These are phyloP conservation scores for Nakazawaea ambrosiae DNA, from an alignment of 805 yeast species.

Conservation along the genomic window DNA sequence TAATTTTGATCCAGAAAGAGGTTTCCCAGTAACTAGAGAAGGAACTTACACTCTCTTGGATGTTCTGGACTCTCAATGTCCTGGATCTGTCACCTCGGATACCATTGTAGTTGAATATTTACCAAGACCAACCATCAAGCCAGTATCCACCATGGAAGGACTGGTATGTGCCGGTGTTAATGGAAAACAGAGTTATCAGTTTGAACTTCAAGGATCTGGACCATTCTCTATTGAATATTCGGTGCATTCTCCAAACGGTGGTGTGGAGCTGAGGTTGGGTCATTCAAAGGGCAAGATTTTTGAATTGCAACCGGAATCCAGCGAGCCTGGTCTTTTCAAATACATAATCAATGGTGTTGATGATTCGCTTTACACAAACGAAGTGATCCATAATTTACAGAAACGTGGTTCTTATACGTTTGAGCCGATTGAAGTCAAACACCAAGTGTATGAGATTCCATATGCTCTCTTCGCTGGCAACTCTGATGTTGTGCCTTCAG, in stretches of 20 bases:
- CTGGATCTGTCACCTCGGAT: slow-evolving; percentile 27
- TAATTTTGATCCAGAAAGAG: slow-evolving; percentile 17
- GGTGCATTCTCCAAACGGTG: slow-evolving; percentile 52
- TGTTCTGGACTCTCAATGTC: slow-evolving; percentile 37
- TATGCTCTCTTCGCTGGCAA: slow-evolving; percentile 25
- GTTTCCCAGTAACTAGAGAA: slow-evolving; percentile 27
- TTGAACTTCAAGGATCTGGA: slow-evolving; percentile 49
- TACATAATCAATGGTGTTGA: slow-evolving; percentile 55
- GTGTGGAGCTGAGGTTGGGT: slow-evolving; percentile 25
- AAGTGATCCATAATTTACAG: slow-evolving; percentile 24
- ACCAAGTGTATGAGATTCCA: slow-evolving; percentile 60
- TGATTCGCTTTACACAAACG: slow-evolving; percentile 54
- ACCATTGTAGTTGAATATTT: slow-evolving; percentile 20
- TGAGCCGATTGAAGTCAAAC: slow-evolving; percentile 33
- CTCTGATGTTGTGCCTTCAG: neutral
- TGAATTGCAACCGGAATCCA: slow-evolving; percentile 28
- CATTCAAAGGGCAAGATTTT: slow-evolving; percentile 40
- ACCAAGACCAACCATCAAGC: slow-evolving; percentile 21
- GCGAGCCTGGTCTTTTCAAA: slow-evolving; percentile 50
- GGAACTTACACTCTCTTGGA: slow-evolving; percentile 35
- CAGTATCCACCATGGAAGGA: slow-evolving; percentile 10
- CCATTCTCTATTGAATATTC: slow-evolving; percentile 67
- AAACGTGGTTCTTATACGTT: slow-evolving; percentile 17
- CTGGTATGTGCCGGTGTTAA: slow-evolving; percentile 1
- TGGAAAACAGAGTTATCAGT: slow-evolving; percentile 11